Conservation (phyloP, 805 yeast genomes). For the Kregervanrija delftensis region DNA sequence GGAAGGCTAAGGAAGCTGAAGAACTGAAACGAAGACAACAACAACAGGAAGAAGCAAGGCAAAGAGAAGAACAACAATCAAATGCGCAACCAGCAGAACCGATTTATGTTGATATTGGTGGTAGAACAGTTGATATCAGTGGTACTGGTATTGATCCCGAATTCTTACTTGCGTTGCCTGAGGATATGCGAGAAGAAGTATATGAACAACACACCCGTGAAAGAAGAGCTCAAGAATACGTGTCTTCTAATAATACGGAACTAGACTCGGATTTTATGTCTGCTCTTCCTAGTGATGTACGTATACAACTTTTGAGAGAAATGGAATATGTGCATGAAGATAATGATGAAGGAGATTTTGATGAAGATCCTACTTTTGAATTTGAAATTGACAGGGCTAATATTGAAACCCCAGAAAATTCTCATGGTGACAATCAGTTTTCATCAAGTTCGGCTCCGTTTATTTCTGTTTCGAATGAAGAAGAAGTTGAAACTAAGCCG, state of each 20-base stretch:
- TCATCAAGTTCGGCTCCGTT: too few relatives aligned
- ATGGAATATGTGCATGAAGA: constrained; percentile 3
- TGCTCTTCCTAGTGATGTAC: constrained; percentile 49
- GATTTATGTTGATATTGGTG: constrained; percentile 66
- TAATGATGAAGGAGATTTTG: constrained; percentile 16
- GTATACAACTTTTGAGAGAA: too few relatives aligned
- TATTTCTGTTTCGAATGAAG: constrained; percentile 1
- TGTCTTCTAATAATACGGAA: constrained; percentile 45
- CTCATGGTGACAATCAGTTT: neutral
- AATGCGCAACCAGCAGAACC: constrained; percentile 34
- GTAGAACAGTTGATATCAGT: constrained; percentile 72
- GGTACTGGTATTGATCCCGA: constrained; percentile 92
- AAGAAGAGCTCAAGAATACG: constrained; percentile 49
- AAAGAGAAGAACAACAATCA: constrained; percentile 26
- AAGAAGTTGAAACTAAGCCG: neutral
- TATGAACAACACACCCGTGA: constrained; percentile 78
- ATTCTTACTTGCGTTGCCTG: constrained; percentile 83
- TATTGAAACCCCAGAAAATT: neutral
- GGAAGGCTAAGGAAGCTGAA: constrained; percentile 19
- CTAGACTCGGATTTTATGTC: constrained; percentile 75
- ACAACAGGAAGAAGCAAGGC: constrained; percentile 21
- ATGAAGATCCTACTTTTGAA: neutral
- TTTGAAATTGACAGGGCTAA: neutral
- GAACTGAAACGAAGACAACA: constrained; percentile 3
- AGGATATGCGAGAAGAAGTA: constrained; percentile 88